A percentile compares a stretch with the other conserved stretches of the same genome.
Conservation (phyloP, 192 early-diverging fungal genomes). For the Umbelopsis sp. region DNA sequence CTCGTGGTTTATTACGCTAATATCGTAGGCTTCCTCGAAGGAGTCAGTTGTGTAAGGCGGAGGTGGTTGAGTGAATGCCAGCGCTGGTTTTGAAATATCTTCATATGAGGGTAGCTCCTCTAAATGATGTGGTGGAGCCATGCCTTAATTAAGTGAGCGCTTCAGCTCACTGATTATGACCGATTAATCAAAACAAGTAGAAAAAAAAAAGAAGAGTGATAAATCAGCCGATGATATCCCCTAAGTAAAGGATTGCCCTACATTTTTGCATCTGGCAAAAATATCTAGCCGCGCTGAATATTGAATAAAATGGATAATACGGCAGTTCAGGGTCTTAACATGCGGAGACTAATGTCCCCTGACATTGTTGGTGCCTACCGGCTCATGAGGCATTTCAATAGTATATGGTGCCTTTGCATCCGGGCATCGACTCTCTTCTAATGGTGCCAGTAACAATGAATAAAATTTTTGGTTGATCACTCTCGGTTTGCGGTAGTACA, state of each 20-base stretch:
- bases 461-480: no score
- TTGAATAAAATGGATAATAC: neutral
- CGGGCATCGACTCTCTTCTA: no score
- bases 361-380: no score
- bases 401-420: no score
- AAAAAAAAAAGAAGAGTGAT: neutral
- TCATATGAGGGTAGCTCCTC: slow-evolving; percentile 12
- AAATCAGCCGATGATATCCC: neutral
- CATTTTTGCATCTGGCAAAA: neutral
- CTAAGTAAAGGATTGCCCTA: no score
- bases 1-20: neutral
- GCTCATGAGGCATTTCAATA: no score
- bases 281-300: slow-evolving; percentile 19
- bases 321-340: neutral
- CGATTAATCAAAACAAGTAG: neutral
- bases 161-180: neutral
- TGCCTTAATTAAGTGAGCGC: neutral
- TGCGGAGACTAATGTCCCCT: slow-evolving; percentile 4
- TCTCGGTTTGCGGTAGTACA: no score
- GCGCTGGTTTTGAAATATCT: slow-evolving; percentile 14
- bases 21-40: neutral
- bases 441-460: no score
- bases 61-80: neutral
- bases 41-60: slow-evolving; percentile 5
- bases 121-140: neutral